Evolutionary conservation across 306 rosid species (phyloP), one percentile per base, ranked within the genome.

Genomic region (Hippophae tibetana): DNA sequence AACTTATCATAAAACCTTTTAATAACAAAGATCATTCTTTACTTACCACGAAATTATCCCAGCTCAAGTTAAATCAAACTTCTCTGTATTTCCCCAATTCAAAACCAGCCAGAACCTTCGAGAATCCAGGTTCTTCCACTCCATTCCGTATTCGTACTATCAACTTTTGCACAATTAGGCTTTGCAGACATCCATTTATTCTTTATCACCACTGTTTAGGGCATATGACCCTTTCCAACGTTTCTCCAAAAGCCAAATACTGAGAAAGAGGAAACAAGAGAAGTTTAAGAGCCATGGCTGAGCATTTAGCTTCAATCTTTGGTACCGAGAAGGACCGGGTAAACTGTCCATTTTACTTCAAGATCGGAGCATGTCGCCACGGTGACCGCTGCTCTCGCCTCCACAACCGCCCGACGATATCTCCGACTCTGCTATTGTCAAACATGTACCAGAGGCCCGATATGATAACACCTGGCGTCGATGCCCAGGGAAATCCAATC

Each of bases 341-440:
- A 31, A 72, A 72, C 59, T 72, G 77, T 50, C 77, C 77, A 13
- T 72, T 72, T 68, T 72, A 72, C 47, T 72, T 72, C 68, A 72
- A 72, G 72, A 72, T 72, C 68, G 77, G 77, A n/a, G 77, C 77
- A 6, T 72, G 77, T 41, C 77, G 77, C 25, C 77, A 72, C 44
- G 77, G 77, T 1, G 77, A 72, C 44, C 72, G 77, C 48, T 72
- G 77, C 62, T 72, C 77, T 38, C 72, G 77, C 31, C 72, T 72
- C 54, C 77, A 72, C 60, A 72, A 61, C 56, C 62, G 67, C 26
- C 77, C 77, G 10, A 72, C 68, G 11, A 72, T 49, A 12, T 60
- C 68, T 42, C 77, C 77, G 4, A 72, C 77, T 9, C 67, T 72
- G 54, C 72, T 72, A 1, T 47, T 72, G 11, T 72, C 77, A 11